Evolutionary conservation across 345 rosid genomes (phyloP).

Genomic region (Rubroshorea leprosula): DNA sequence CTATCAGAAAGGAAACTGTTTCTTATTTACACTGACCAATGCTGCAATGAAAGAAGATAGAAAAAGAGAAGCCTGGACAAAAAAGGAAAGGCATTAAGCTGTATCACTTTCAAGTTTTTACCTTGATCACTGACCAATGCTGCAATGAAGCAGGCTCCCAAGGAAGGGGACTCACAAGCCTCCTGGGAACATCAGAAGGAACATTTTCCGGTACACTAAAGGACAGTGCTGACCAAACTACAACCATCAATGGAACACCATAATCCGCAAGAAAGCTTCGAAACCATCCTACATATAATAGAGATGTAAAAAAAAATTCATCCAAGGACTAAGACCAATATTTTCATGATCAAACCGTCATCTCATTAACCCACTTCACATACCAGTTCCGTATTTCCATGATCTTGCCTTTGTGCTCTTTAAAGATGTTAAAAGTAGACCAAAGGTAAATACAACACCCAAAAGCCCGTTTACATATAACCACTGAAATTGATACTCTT

Average conservation of each 20-base stretch:
- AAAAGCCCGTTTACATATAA: slow-evolving; percentile 67
- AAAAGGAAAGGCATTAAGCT: background rate
- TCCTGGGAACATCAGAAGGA: slow-evolving; percentile 60
- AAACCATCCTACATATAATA: slow-evolving; percentile 43
- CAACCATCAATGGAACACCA: slow-evolving; percentile 75
- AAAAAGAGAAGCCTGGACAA: background rate
- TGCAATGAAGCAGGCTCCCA: slow-evolving; percentile 63
- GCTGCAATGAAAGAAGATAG: background rate
- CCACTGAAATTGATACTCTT: slow-evolving; percentile 49
- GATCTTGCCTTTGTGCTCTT: slow-evolving; percentile 66
- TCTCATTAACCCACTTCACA: background rate
- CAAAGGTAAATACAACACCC: slow-evolving; percentile 57
- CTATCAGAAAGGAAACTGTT: background rate
- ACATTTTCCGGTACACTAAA: slow-evolving; percentile 37
- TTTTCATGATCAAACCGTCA: slow-evolving; percentile 1
- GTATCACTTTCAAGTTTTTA: slow-evolving; percentile 11
- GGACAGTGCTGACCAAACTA: slow-evolving; percentile 62
- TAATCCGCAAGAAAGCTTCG: slow-evolving; percentile 71
- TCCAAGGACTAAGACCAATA: background rate
- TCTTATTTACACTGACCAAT: background rate
- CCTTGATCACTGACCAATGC: slow-evolving; percentile 87
- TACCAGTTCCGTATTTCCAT: slow-evolving; percentile 59
- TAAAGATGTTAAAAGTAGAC: slow-evolving; percentile 46
- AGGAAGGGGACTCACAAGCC: slow-evolving; percentile 68
- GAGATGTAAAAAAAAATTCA: background rate